A percentile compares a stretch with the other conserved stretches of the same genome.
Evolutionary conservation across 2,329 filamentous ascomycete genomes (phyloP).

Genomic region (Colletotrichum sansevieriae): DNA sequence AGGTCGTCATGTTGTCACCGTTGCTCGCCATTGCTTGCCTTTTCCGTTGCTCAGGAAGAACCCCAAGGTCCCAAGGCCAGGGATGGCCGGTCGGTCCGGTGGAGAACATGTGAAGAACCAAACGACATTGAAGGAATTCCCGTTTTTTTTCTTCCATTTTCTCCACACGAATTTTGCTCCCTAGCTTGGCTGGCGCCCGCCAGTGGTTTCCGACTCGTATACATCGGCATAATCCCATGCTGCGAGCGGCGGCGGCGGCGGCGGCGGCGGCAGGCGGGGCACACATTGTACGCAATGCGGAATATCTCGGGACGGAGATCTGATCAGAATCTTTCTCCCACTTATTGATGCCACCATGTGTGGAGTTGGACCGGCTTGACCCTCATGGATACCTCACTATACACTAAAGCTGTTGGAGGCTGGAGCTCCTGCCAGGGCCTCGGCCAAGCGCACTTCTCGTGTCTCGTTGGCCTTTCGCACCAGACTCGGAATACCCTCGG

Average conservation of each 20-base stretch:
- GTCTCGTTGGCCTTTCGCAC: neutral
- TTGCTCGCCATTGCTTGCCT: neutral
- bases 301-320: conserved; percentile 36
- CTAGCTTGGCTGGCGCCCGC: conserved; percentile 8
- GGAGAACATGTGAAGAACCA: conserved; percentile 39
- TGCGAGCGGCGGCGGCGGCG: neutral
- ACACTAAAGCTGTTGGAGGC: neutral
- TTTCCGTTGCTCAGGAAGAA: neutral
- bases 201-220: conserved; percentile 8
- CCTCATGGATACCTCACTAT: neutral
- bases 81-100: conserved; percentile 21
- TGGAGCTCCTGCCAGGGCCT: neutral
- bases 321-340: conserved; percentile 9
- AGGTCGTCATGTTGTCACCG: conserved; percentile 19
- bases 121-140: conserved; percentile 28
- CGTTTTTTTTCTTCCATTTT: conserved; percentile 26
- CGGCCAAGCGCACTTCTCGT: conserved; percentile 19
- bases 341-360: conserved; percentile 9
- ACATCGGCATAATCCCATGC: conserved; percentile 31
- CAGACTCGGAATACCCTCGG: conserved; percentile 36
- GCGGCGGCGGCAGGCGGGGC: neutral
- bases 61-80: conserved; percentile 13
- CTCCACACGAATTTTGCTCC: conserved; percentile 11
- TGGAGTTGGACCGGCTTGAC: neutral
- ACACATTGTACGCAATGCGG: conserved; percentile 12